phyloP scores from a whole-genome alignment of 2,329 filamentous ascomycete species.

The Zalaria obscura region DNA sequence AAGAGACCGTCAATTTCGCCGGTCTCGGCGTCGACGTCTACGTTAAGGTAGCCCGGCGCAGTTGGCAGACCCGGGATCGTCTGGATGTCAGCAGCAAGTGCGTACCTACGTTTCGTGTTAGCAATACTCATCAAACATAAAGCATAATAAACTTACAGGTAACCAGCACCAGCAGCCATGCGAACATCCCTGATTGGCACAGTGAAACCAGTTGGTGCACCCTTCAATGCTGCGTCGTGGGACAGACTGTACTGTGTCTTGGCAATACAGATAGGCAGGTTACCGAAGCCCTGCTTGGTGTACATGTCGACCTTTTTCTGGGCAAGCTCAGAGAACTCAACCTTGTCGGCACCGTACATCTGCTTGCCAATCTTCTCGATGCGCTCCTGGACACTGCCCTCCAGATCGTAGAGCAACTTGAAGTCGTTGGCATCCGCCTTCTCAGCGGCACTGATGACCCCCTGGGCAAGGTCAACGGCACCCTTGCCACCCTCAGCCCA shows the following conservation, averaged over 20 bases:
- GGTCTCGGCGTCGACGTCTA: constrained; percentile 50
- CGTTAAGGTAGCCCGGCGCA: constrained; percentile 87
- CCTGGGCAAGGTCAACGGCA: constrained; percentile 75
- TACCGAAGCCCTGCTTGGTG: constrained; percentile 78
- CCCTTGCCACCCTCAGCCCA: constrained; percentile 92
- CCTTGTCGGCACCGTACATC: constrained; percentile 85
- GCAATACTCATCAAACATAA: no score
- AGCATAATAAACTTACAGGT: constrained; percentile 47
- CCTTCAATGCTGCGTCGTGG: constrained; percentile 87
- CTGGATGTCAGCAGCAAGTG: constrained; percentile 91
- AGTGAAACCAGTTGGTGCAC: constrained; percentile 85
- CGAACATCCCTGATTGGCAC: constrained; percentile 89
- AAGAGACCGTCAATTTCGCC: constrained; percentile 59
- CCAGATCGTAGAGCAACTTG: constrained; percentile 70
- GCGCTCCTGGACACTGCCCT: constrained; percentile 70
- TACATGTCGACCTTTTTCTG: constrained; percentile 96
- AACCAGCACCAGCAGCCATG: constrained; percentile 86
- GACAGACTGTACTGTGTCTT: constrained; percentile 98
- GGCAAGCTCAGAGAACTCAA: constrained; percentile 87
- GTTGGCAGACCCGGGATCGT: constrained; percentile 94
- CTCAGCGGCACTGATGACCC: constrained; percentile 67
- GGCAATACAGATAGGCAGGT: constrained; percentile 89
- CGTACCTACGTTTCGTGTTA: constrained; percentile 44
- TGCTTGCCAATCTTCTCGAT: constrained; percentile 81
- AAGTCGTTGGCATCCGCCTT: constrained; percentile 66